phyloP scores from a whole-genome alignment of 2,329 filamentous ascomycete genomes.

The Drechslera avenae region DNA sequence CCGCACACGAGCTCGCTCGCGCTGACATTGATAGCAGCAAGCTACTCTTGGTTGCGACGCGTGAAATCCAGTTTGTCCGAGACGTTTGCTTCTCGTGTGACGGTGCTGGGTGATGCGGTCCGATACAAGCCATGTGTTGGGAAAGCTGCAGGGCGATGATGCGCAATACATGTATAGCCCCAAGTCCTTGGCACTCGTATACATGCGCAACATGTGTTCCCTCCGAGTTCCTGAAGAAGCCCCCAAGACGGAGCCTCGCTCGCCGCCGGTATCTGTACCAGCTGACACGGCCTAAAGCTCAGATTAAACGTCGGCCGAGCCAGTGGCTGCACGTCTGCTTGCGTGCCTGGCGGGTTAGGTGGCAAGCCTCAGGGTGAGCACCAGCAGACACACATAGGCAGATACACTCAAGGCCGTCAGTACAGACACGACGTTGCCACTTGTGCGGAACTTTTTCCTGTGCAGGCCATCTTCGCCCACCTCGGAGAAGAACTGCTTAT shows the following conservation, averaged over 20 bases:
- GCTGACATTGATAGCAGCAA: constrained; percentile 4
- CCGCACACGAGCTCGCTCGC: constrained; percentile 4
- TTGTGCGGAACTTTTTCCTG: constrained; percentile 67
- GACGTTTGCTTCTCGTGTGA: background rate
- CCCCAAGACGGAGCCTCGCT: background rate
- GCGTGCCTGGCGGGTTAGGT: background rate
- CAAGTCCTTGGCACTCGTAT: constrained; percentile 15
- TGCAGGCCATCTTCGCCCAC: constrained; percentile 64
- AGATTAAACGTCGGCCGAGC: background rate
- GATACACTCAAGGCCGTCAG: constrained; percentile 66
- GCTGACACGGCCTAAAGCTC: background rate
- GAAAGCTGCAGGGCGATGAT: no score
- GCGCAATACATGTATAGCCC: background rate
- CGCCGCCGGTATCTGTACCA: background rate
- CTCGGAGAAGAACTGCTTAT: constrained; percentile 85
- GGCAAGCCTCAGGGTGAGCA: constrained; percentile 60
- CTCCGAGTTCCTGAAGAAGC: constrained; percentile 10
- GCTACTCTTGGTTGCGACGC: background rate
- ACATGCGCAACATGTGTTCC: constrained; percentile 17
- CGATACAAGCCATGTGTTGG: no score
- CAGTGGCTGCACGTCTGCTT: no score
- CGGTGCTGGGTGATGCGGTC: background rate
- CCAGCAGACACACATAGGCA: constrained; percentile 65
- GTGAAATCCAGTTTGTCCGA: background rate
- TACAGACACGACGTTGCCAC: constrained; percentile 68